Base-by-base conservation (phyloP, 805 yeast species). In the Starmera amethionina region DNA sequence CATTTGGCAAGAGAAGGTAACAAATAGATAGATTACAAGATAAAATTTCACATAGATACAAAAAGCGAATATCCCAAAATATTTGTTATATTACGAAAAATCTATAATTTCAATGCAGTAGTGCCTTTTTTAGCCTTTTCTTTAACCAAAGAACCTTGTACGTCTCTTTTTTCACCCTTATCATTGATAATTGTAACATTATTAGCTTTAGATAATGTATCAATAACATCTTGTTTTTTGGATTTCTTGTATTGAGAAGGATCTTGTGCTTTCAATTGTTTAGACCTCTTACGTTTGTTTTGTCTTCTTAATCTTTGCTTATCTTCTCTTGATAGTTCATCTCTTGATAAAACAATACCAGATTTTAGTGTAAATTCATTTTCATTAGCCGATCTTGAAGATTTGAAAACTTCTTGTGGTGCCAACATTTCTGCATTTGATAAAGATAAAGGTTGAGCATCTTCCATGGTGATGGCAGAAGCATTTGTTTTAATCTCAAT, bases 391-490 rank as follows among this genome's bases (percentile, higher is more conserved):
- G 68, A 61, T 54, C 47, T 72, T 46, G 62, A 66, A 8, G 68
- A 58, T 56, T 70, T 75, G 62, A 81, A 93, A 8, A 93, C 70
- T 63, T 90, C 98, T 65, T 90, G 98, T 32, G 98, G 98, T 3
- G 98, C 98, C 52, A 93, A 70, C 37, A 83, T 75, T 12, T 80
- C 67, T 18, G 80, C 85, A 30, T 74, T 65, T 2, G 93, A 76
- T 64, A 84, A 70, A 31, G 88, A 79, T 42, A 86, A 69, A 38
- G 98, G 98, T 64, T 88, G 97, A 2, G 96, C 93, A 55, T 93
- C 97, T 63, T 90, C 98, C 95, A 90, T 85, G 2, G 81, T 56
- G 38, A 93, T 81, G 2, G 95, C 73, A 5, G 95, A 80, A 0
- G 84, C 71, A 42, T 89, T 82, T 32, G 88, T 86, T 57, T 82